These are phyloP conservation scores for Psilocybe tampanensis DNA, from an alignment of 768 basidiomycete genomes.

Conservation along the genomic window DNA sequence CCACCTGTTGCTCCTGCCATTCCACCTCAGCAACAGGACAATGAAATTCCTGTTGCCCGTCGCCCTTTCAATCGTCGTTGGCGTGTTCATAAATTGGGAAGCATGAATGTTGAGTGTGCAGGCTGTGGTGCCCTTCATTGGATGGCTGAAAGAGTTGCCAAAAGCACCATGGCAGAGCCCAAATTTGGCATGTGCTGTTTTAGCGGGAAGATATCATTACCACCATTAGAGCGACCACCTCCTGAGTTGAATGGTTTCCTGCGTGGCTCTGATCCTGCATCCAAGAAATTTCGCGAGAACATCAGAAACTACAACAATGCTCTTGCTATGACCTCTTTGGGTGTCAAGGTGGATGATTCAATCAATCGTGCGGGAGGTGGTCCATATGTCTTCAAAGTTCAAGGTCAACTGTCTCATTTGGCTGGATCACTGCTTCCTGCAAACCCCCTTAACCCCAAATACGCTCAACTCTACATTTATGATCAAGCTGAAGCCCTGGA, in stretches of 20 bases:
- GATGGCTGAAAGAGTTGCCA: not conserved
- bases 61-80: too few relatives aligned
- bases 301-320: not conserved
- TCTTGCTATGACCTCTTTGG: not conserved
- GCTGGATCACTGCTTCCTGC: too few relatives aligned
- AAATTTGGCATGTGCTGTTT: slow-evolving; percentile 36
- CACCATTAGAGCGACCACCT: slow-evolving; percentile 17
- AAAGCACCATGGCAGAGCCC: not conserved
- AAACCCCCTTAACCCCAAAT: too few relatives aligned
- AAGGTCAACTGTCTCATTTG: too few relatives aligned
- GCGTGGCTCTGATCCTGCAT: not conserved
- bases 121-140: slow-evolving; percentile 5
- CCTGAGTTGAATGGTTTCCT: slow-evolving; percentile 21
- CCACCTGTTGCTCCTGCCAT: too few relatives aligned
- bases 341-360: not conserved
- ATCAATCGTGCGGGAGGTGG: not conserved
- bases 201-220: slow-evolving; percentile 29
- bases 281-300: slow-evolving; percentile 17
- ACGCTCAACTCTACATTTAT: too few relatives aligned
- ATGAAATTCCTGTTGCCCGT: too few relatives aligned
- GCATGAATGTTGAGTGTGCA: too few relatives aligned
- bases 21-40: too few relatives aligned
- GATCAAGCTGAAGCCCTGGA: too few relatives aligned
- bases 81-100: too few relatives aligned
- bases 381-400: not conserved